Evolutionary conservation across 495 filamentous ascomycete species (phyloP).

Genomic region (Aspergillus mulundensis): DNA sequence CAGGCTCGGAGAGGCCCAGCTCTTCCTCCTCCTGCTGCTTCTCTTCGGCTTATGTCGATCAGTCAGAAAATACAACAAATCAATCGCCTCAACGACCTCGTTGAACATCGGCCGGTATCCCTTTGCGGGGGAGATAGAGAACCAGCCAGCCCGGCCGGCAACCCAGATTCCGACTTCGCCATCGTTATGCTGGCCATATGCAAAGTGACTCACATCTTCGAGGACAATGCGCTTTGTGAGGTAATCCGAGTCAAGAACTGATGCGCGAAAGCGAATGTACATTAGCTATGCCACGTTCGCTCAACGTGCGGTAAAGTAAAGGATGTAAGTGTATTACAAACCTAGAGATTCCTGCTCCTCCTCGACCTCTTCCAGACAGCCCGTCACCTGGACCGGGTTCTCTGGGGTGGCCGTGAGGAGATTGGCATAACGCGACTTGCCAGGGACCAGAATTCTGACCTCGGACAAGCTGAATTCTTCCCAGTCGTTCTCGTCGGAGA

Average conservation of each 20-base stretch:
- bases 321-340: constrained; percentile 14
- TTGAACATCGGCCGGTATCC: constrained; percentile 59
- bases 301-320: neutral
- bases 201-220: constrained; percentile 57
- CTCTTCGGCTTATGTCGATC: constrained; percentile 43
- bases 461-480: constrained; percentile 52
- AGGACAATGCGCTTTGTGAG: constrained; percentile 59
- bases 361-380: constrained; percentile 46
- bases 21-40: constrained; percentile 29
- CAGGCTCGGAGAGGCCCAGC: constrained; percentile 24
- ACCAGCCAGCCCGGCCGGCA: constrained; percentile 75
- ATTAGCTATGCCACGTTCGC: neutral
- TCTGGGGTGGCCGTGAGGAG: constrained; percentile 50
- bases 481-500: constrained; percentile 58
- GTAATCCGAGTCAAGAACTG: constrained; percentile 45
- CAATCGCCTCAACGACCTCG: constrained; percentile 64
- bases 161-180: constrained; percentile 67
- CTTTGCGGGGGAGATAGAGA: constrained; percentile 60
- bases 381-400: constrained; percentile 53
- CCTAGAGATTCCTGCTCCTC: constrained; percentile 40
- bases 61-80: constrained; percentile 63
- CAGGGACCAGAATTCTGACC: constrained; percentile 47
- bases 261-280: neutral
- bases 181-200: constrained; percentile 63
- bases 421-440: constrained; percentile 48